phyloP scores from a whole-genome alignment of 1,139 yeast species.

The Pichia sp. region DNA sequence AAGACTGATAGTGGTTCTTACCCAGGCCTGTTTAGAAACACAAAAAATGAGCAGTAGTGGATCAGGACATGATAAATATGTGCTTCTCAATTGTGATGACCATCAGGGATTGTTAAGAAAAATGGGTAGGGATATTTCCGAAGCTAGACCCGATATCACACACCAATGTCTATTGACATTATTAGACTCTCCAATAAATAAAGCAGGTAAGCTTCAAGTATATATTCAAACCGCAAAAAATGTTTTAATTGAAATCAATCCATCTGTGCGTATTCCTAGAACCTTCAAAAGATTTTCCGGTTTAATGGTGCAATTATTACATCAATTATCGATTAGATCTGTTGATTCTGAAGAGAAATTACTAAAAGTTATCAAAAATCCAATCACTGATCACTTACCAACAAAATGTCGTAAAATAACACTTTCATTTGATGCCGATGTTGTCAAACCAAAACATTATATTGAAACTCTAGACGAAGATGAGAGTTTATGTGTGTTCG shows the following conservation, averaged over 20 bases:
- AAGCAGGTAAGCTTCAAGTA: constrained; percentile 94
- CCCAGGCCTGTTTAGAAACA: constrained; percentile 93
- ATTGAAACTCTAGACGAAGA: constrained; percentile 73
- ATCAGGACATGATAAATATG: constrained; percentile 86
- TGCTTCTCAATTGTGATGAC: constrained; percentile 91
- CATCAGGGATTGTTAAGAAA: constrained; percentile 93
- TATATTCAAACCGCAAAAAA: constrained; percentile 95
- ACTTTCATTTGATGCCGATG: constrained; percentile 87
- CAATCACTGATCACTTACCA: constrained; percentile 93
- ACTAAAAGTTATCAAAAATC: constrained; percentile 90
- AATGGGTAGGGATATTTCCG: constrained; percentile 96
- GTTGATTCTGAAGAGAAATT: constrained; percentile 93
- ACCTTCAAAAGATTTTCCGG: constrained; percentile 97
- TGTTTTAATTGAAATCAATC: constrained; percentile 90
- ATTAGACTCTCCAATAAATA: constrained; percentile 92
- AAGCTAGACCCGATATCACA: constrained; percentile 96
- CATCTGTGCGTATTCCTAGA: constrained; percentile 94
- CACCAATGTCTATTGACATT: constrained; percentile 91
- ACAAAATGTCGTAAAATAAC: constrained; percentile 92
- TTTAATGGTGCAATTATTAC: constrained; percentile 91
- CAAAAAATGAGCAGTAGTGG: constrained; percentile 75
- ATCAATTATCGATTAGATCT: constrained; percentile 84
- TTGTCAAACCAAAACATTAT: constrained; percentile 82
- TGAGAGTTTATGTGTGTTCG: constrained; percentile 94
- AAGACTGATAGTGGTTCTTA: constrained; percentile 82